A percentile compares a stretch with the other conserved stretches of the same genome.
phyloP scores from a whole-genome alignment of 139 green algal species.

The Gonium pectorale region DNA sequence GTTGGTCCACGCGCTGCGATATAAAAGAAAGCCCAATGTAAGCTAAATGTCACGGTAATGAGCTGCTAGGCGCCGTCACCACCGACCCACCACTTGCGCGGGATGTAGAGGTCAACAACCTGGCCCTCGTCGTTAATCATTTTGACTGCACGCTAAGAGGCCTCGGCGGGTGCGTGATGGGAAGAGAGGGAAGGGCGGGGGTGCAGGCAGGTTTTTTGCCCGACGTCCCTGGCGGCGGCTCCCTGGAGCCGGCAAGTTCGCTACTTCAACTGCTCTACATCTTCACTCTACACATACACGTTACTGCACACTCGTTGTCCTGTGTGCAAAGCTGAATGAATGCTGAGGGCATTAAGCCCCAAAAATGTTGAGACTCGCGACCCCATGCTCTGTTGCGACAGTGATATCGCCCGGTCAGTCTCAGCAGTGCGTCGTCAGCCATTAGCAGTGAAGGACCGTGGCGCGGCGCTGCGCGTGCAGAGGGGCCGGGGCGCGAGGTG shows the following conservation, averaged over 20 bases:
- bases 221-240: not conserved
- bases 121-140: slow-evolving; percentile 97
- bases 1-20: slow-evolving; percentile 97
- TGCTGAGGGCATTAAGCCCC: not conserved
- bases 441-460: no score
- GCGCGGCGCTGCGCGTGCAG: no score
- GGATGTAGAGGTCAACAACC: slow-evolving; percentile 98
- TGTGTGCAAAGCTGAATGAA: not conserved
- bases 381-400: no score
- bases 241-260: not conserved
- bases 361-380: no score
- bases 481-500: no score
- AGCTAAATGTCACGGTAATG: not conserved
- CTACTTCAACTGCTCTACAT: no score
- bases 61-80: slow-evolving; percentile 20
- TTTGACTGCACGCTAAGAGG: slow-evolving; percentile 38
- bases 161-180: not conserved
- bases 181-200: not conserved
- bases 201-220: not conserved
- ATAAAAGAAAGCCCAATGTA: no score
- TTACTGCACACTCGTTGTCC: not conserved
- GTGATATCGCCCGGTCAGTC: no score
- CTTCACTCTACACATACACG: not conserved
- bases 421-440: no score
- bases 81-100: slow-evolving; percentile 93